Evolutionary conservation across 148 eudicot species (phyloP).

Genomic region (Rhododendron kiyosumense): DNA sequence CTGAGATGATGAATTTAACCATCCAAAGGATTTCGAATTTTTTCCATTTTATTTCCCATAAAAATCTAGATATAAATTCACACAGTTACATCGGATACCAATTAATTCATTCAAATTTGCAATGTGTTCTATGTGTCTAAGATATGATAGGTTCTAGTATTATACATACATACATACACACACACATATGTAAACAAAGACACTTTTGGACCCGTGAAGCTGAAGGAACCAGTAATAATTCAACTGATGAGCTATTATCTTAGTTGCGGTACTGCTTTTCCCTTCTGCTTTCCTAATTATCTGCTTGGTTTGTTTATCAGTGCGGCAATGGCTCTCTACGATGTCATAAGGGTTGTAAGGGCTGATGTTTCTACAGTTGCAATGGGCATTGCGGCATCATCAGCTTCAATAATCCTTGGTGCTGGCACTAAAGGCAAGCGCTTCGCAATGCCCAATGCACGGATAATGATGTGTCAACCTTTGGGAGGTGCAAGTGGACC

Average conservation of each 20-base stretch:
- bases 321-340: conserved; percentile 85
- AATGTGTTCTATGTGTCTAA: background rate
- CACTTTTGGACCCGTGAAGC: background rate
- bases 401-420: conserved; percentile 78
- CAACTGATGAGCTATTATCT: background rate
- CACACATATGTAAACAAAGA: background rate
- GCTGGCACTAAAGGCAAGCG: conserved; percentile 90
- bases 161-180: background rate
- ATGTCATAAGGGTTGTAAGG: conserved; percentile 67
- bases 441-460: conserved; percentile 81
- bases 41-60: background rate
- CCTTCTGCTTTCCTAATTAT: background rate
- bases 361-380: conserved; percentile 87
- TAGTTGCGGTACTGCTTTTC: background rate
- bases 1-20: background rate
- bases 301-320: conserved; percentile 27
- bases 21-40: background rate
- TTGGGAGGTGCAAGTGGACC: conserved; percentile 84
- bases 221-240: background rate
- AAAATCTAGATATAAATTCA: background rate
- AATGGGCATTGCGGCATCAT: conserved; percentile 77
- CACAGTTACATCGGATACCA: background rate
- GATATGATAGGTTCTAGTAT: background rate
- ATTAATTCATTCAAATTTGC: background rate
- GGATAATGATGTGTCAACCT: conserved; percentile 90